Evolutionary conservation across 768 basidiomycete genomes (phyloP).

Genomic region (Amanita rimosa): DNA sequence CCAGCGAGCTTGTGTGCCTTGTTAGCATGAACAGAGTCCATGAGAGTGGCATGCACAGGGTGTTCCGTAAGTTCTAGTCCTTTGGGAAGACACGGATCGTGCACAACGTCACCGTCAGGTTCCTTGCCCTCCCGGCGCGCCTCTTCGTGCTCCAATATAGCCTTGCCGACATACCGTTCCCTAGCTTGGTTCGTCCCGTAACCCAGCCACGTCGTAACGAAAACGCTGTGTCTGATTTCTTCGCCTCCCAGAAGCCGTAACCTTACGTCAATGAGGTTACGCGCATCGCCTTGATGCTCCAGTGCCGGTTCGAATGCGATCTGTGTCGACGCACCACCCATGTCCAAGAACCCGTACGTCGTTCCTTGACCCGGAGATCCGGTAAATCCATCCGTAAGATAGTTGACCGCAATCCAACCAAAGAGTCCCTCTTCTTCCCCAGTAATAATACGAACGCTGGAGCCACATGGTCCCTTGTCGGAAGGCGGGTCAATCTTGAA

Average conservation of each 20-base stretch:
- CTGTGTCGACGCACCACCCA: constrained; percentile 99
- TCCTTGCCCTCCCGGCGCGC: constrained; percentile 17
- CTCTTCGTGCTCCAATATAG: constrained; percentile 46
- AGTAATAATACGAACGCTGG: constrained; percentile 87
- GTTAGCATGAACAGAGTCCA: constrained; percentile 29
- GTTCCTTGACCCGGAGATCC: constrained; percentile 45
- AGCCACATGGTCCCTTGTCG: constrained; percentile 73
- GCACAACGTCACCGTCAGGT: constrained; percentile 30
- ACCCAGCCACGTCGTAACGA: constrained; percentile 97
- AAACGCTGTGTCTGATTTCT: constrained; percentile 85
- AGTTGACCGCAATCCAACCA: constrained; percentile 99
- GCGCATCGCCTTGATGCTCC: constrained; percentile 40
- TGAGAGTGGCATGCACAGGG: constrained; percentile 30
- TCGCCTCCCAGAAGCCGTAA: constrained; percentile 74
- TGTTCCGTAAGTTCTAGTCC: constrained; percentile 52
- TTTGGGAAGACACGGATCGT: constrained; percentile 87
- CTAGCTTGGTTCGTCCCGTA: constrained; percentile 98
- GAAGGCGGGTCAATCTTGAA: constrained; percentile 69
- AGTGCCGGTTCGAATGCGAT: constrained; percentile 90
- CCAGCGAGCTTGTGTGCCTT: constrained; percentile 61
- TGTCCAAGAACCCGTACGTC: constrained; percentile 96
- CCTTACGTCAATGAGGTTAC: constrained; percentile 69
- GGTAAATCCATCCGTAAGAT: constrained; percentile 93
- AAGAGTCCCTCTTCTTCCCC: constrained; percentile 98
- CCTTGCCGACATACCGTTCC: constrained; percentile 76